These are phyloP conservation scores for Ganoderma meredithae DNA, from an alignment of 1,284 basidiomycete genomes.

Conservation along the genomic window DNA sequence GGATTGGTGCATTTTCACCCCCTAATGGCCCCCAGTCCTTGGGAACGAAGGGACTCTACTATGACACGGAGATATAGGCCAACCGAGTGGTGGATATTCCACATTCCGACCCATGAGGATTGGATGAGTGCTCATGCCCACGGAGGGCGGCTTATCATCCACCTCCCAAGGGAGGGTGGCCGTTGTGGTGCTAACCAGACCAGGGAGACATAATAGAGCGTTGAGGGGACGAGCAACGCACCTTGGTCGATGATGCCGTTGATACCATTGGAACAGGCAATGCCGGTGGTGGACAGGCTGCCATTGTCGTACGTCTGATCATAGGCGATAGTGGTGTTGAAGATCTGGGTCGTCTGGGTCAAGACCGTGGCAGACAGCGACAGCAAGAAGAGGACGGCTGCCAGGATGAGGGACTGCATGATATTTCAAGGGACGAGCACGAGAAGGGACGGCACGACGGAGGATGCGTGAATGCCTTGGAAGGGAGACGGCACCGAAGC, in stretches of 20 bases:
- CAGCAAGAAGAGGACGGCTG: constrained; percentile 3
- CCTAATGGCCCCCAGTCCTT: background rate
- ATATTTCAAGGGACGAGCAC: background rate
- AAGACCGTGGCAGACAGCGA: constrained; percentile 33
- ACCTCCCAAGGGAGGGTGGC: background rate
- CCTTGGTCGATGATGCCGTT: constrained; percentile 50
- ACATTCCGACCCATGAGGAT: background rate
- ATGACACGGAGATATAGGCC: background rate
- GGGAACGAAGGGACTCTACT: background rate
- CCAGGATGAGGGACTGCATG: background rate
- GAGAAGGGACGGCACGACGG: background rate
- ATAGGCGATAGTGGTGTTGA: constrained; percentile 48
- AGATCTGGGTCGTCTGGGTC: constrained; percentile 21
- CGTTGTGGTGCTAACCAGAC: background rate
- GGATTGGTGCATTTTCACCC: too few species aligned
- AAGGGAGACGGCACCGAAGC: background rate
- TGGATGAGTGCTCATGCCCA: constrained; percentile 44
- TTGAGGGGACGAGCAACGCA: constrained; percentile 47
- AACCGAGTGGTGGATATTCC: background rate
- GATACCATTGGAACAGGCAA: constrained; percentile 58
- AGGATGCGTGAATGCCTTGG: background rate
- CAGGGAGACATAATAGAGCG: background rate
- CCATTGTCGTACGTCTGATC: constrained; percentile 51
- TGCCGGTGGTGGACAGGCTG: constrained; percentile 40
- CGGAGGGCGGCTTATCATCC: background rate